Percentiles rank a stretch among this genome's conserved stretches.
phyloP scores from a whole-genome alignment of 2,329 filamentous ascomycete species.

The Aspergillus fischeri region DNA sequence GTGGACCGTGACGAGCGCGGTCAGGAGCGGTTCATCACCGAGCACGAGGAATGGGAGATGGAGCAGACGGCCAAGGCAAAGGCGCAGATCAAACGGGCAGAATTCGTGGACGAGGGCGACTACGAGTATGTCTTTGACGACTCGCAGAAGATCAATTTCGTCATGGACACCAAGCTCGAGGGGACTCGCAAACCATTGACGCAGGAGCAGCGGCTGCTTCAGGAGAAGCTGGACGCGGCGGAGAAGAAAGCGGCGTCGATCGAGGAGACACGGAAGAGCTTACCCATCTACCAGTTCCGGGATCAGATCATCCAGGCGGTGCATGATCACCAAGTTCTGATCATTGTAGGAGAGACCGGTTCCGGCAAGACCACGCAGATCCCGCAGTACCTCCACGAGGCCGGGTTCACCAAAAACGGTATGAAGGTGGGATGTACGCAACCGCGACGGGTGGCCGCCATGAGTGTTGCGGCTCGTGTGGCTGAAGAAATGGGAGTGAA shows the following conservation, averaged over 20 bases:
- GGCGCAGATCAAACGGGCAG: constrained; percentile 71
- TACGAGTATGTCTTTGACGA: constrained; percentile 95
- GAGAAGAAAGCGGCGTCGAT: constrained; percentile 86
- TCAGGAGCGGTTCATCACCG: constrained; percentile 83
- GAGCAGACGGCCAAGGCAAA: constrained; percentile 87
- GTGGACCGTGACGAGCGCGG: constrained; percentile 83
- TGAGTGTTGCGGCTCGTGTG: constrained; percentile 95
- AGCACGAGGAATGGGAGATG: constrained; percentile 93
- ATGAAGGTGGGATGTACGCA: constrained; percentile 91
- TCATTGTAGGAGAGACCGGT: constrained; percentile 92
- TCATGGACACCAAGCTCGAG: constrained; percentile 67
- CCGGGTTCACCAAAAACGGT: constrained; percentile 78
- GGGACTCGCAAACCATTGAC: constrained; percentile 68
- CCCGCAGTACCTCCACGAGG: constrained; percentile 89
- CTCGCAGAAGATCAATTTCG: constrained; percentile 80
- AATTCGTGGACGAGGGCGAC: constrained; percentile 72
- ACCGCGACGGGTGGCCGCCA: constrained; percentile 89
- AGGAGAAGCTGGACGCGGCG: constrained; percentile 79
- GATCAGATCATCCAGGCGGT: constrained; percentile 83
- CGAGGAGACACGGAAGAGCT: constrained; percentile 81
- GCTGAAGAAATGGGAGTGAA: constrained; percentile 90
- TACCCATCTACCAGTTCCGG: constrained; percentile 86
- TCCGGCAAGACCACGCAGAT: constrained; percentile 95
- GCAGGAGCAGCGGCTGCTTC: constrained; percentile 72
- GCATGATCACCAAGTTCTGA: constrained; percentile 78